phyloP scores from a whole-genome alignment of 441 rosid species.

The Erodium trifolium region DNA sequence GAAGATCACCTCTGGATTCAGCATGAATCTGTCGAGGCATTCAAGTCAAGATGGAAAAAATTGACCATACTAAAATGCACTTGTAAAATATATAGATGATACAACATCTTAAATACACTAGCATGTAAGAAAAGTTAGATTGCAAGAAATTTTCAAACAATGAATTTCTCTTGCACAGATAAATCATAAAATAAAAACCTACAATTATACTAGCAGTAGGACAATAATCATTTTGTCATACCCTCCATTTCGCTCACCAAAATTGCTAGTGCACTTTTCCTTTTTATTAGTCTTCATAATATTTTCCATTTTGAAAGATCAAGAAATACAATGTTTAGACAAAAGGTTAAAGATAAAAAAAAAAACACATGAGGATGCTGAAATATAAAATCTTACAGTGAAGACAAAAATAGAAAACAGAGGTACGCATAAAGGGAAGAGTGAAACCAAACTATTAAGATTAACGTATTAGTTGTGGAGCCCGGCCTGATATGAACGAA shows the following conservation, averaged over 20 bases:
- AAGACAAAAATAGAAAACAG: too few relatives aligned
- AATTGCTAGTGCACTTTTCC: not conserved
- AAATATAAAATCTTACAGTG: too few relatives aligned
- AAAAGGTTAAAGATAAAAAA: not conserved
- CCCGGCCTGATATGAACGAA: too few relatives aligned
- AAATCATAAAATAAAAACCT: not conserved
- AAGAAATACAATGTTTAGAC: not conserved
- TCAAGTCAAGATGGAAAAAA: not conserved
- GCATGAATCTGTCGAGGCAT: conserved; percentile 62
- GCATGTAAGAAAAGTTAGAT: not conserved
- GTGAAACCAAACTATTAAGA: too few relatives aligned
- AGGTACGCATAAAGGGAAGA: too few relatives aligned
- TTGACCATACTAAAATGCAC: not conserved
- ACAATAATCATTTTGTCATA: conserved; percentile 1
- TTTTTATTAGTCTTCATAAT: not conserved
- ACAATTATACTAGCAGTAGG: not conserved
- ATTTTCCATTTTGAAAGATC: not conserved
- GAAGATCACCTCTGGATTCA: conserved; percentile 79
- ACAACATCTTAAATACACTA: not conserved
- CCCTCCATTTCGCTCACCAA: not conserved
- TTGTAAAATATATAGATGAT: not conserved
- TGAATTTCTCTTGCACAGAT: not conserved
- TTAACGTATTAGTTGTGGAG: too few relatives aligned
- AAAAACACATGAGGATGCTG: not conserved
- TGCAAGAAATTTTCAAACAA: not conserved